Percentiles rank a stretch among this genome's conserved stretches.
Evolutionary conservation across 2,329 filamentous ascomycete genomes (phyloP).

Genomic region (Aspergillus puulaauensis): DNA sequence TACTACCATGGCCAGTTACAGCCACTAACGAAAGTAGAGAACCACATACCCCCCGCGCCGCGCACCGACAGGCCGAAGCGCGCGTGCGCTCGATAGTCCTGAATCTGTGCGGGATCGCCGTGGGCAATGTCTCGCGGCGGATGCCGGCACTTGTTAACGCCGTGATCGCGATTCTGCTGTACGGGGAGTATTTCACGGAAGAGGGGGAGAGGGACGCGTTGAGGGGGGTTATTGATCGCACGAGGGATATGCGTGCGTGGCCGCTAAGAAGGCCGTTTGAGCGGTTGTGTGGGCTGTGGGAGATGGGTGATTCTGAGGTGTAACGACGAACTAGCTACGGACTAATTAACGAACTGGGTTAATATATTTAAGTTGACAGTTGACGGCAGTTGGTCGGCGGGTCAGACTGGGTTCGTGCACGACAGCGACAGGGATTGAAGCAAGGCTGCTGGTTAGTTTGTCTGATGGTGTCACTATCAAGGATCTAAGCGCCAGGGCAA

Average conservation of each 20-base stretch:
- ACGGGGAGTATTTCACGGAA: conserved; percentile 22
- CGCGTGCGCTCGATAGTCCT: conserved; percentile 21
- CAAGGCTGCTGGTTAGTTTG: no score
- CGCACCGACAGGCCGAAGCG: conserved; percentile 19
- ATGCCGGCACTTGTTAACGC: conserved; percentile 22
- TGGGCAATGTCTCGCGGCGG: conserved; percentile 13
- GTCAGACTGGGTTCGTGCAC: no score
- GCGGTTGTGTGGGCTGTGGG: conserved; percentile 21
- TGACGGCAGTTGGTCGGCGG: no score
- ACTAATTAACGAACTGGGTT: no score
- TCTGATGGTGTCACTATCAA: no score
- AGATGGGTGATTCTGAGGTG: conserved; percentile 50
- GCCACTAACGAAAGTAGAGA: neutral
- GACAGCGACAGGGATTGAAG: no score
- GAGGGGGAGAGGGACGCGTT: conserved; percentile 17
- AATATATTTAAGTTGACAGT: no score
- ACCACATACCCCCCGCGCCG: neutral
- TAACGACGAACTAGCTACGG: neutral
- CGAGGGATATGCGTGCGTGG: conserved; percentile 24
- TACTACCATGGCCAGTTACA: neutral
- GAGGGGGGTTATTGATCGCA: conserved; percentile 17
- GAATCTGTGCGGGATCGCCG: conserved; percentile 20
- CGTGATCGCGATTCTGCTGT: conserved; percentile 20
- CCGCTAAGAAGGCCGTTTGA: conserved; percentile 49
- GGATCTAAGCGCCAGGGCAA: no score